A percentile compares a stretch with the other conserved stretches of the same genome.
phyloP scores from a whole-genome alignment of 306 rosid species.

The Glycine soja region DNA sequence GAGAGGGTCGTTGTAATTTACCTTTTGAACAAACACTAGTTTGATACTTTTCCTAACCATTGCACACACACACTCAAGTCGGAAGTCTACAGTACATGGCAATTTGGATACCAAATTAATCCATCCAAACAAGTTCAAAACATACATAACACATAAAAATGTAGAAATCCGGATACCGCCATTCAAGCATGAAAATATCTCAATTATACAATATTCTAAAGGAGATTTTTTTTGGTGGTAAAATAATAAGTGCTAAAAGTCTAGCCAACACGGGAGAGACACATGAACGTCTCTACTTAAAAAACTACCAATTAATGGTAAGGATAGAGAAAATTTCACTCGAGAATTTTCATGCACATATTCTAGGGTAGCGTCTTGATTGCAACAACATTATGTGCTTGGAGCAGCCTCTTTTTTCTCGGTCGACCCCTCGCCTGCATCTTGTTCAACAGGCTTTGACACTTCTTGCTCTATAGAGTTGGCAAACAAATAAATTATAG shows the following conservation, averaged over 20 bases:
- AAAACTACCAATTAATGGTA: constrained; percentile 48
- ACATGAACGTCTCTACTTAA: constrained; percentile 35
- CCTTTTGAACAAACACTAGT: too few relatives aligned
- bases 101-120: background rate
- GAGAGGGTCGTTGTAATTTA: too few relatives aligned
- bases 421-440: constrained; percentile 47
- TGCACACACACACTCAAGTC: background rate
- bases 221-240: constrained; percentile 10
- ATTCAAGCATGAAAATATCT: constrained; percentile 42
- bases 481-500: background rate
- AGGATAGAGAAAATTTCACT: constrained; percentile 47
- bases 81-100: background rate
- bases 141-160: background rate
- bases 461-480: constrained; percentile 63
- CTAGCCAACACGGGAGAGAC: constrained; percentile 44
- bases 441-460: constrained; percentile 60
- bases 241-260: constrained; percentile 44
- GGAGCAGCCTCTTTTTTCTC: constrained; percentile 71
- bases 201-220: constrained; percentile 48
- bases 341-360: constrained; percentile 50
- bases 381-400: constrained; percentile 58
- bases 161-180: constrained; percentile 41
- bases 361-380: constrained; percentile 43
- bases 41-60: too few relatives aligned
- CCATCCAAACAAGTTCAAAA: background rate